These are phyloP conservation scores for Populus euphratica DNA, from an alignment of 345 rosid species.

Conservation along the genomic window DNA sequence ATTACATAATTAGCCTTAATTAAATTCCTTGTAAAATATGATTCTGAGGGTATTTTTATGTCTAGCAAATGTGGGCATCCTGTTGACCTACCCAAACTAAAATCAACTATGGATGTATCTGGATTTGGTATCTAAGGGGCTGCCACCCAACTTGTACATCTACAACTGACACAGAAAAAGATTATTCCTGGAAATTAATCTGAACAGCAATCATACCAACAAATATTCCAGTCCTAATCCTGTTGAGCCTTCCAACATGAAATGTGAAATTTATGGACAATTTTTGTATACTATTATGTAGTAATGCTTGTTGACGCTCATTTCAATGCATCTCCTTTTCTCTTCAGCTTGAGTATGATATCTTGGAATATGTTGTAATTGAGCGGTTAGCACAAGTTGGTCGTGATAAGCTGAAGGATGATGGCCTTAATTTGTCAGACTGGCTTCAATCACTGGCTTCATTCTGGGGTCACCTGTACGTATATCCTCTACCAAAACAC, in stretches of 20 bases:
- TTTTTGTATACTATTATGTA: background rate
- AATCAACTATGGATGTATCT: background rate
- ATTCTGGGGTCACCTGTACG: conserved; percentile 99
- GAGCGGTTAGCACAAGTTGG: conserved; percentile 94
- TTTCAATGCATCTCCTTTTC: background rate
- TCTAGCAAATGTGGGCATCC: background rate
- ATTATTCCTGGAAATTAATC: background rate
- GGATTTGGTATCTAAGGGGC: background rate
- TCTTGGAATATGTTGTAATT: conserved; percentile 95
- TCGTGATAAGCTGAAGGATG: conserved; percentile 95
- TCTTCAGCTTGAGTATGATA: conserved; percentile 89
- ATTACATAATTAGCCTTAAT: background rate
- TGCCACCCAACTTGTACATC: background rate
- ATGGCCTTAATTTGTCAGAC: conserved; percentile 95
- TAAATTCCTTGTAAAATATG: background rate
- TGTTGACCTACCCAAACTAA: background rate
- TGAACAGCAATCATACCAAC: background rate
- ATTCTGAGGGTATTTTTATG: background rate
- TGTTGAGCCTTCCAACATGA: background rate
- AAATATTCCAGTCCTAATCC: background rate
- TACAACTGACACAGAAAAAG: background rate
- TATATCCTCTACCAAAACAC: conserved; percentile 30
- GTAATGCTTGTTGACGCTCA: background rate
- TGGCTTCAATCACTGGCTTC: conserved; percentile 99
- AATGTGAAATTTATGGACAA: background rate